These are phyloP conservation scores for Craterostigma plantagineum DNA, from an alignment of 257 asterid species.

Conservation along the genomic window DNA sequence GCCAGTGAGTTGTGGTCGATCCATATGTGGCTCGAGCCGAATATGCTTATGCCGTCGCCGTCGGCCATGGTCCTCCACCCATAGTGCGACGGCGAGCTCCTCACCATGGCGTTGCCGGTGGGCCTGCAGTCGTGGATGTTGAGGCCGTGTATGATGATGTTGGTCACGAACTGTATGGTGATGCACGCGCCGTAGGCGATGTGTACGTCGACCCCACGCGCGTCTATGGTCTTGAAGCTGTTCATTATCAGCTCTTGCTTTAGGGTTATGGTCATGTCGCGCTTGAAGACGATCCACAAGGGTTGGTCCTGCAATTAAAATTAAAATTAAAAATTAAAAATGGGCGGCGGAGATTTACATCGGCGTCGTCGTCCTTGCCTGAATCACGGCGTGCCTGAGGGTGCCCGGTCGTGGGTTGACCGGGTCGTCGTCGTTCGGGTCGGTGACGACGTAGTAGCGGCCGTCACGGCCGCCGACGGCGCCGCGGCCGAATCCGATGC, in stretches of 20 bases:
- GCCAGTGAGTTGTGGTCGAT: conserved; percentile 69
- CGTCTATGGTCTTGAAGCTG: conserved; percentile 86
- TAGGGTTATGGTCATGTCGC: conserved; percentile 62
- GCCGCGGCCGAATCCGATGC: conserved; percentile 77
- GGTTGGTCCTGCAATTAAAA: conserved; percentile 24
- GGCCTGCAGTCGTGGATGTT: conserved; percentile 61
- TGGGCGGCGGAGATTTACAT: too few relatives aligned
- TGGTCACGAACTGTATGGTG: conserved; percentile 51
- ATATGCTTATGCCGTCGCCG: conserved; percentile 76
- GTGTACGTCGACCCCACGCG: conserved; percentile 66
- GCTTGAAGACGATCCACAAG: conserved; percentile 63
- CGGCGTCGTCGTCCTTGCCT: too few relatives aligned
- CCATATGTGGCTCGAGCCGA: conserved; percentile 71
- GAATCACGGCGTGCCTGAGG: conserved; percentile 77
- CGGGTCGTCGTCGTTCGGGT: conserved; percentile 48
- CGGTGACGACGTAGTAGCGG: conserved; percentile 46
- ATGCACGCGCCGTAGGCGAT: conserved; percentile 64
- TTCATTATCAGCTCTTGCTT: conserved; percentile 76
- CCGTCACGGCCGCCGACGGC: conserved; percentile 83
- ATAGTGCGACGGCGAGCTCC: conserved; percentile 53
- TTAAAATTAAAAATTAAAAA: too few relatives aligned
- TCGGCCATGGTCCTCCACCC: conserved; percentile 88
- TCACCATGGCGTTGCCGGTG: conserved; percentile 79
- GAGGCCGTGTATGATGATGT: conserved; percentile 67
- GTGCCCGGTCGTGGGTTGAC: conserved; percentile 79